Evolutionary conservation across 345 rosid species (phyloP).

Genomic region (Acer yangbiense): DNA sequence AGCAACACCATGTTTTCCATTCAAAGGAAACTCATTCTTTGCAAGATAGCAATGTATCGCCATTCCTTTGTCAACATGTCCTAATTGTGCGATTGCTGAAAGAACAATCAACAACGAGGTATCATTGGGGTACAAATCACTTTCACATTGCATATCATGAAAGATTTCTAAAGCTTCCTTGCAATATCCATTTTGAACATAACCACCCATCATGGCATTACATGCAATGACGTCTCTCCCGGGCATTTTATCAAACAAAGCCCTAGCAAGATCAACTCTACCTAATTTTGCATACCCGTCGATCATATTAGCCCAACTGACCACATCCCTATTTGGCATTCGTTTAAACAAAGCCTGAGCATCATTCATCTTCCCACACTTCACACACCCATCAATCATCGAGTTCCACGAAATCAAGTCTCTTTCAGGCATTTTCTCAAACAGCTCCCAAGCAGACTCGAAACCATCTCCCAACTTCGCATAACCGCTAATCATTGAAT

Average conservation of each 20-base stretch:
- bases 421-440: conserved; percentile 54
- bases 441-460: conserved; percentile 42
- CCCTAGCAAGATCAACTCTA: conserved; percentile 27
- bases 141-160: conserved; percentile 26
- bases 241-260: conserved; percentile 42
- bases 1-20: conserved; percentile 48
- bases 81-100: conserved; percentile 43
- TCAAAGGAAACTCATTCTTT: conserved; percentile 23
- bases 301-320: conserved; percentile 49
- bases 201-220: conserved; percentile 51
- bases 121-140: conserved; percentile 32
- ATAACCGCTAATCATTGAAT: conserved; percentile 62
- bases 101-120: conserved; percentile 37
- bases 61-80: conserved; percentile 34
- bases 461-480: conserved; percentile 40
- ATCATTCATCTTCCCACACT: conserved; percentile 40
- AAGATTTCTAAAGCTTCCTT: conserved; percentile 45
- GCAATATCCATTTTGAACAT: conserved; percentile 33
- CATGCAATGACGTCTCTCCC: conserved; percentile 46
- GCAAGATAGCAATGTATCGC: conserved; percentile 32
- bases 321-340: conserved; percentile 48
- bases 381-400: conserved; percentile 43
- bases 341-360: conserved; percentile 42
- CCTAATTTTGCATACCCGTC: conserved; percentile 49
- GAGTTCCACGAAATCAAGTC: conserved; percentile 54